Evolutionary conservation across 805 yeast genomes (phyloP), one percentile per base, ranked within the genome.

Genomic region (Myxozyma sirexii): DNA sequence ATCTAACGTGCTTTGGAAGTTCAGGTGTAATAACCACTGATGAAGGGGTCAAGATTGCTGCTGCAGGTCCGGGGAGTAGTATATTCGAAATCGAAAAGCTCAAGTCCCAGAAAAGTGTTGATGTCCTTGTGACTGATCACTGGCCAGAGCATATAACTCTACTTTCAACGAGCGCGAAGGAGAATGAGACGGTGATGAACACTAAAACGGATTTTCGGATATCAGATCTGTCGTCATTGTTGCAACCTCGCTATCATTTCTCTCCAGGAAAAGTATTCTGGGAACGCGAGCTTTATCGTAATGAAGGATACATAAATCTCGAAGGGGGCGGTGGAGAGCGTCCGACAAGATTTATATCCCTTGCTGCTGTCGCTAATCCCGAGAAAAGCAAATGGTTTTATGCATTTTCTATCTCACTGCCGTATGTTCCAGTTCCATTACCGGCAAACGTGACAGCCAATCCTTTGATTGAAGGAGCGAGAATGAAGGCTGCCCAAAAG

Each of bases 341-440:
- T 8, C 68, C 79, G 0, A 82, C 89, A 0, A 75, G 94, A 57
- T 86, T 87, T 66, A 79, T 89, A 10, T 85, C 91, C 68, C 69
- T 89, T 48, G 87, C 84, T 0, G 76, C 78, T 53, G 85, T 80
- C 70, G 86, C 84, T 0, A 75, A 81, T 1, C 33, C 59, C 5
- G 77, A 77, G 10, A 76, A 76, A 62, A 78, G 76, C 2, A 82
- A 80, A 69, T 89, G 93, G 92, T 85, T 84, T 63, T 89, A 90
- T 74, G 96, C 94, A 0, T 88, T 88, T 61, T 77, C 76, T 45
- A 52, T 83, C 33, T 27, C 64, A 7, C 69, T 69, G 51, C 57
- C 71, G 31, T 75, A 71, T 19, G 69, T 58, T 4, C 31, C 70
- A 2, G 48, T 58, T 3, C 61, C 62, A 1, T 68, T 67, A 3